These are phyloP conservation scores for Rhizophagus prolifer DNA, from an alignment of 192 early-diverging fungal species.

Conservation along the genomic window DNA sequence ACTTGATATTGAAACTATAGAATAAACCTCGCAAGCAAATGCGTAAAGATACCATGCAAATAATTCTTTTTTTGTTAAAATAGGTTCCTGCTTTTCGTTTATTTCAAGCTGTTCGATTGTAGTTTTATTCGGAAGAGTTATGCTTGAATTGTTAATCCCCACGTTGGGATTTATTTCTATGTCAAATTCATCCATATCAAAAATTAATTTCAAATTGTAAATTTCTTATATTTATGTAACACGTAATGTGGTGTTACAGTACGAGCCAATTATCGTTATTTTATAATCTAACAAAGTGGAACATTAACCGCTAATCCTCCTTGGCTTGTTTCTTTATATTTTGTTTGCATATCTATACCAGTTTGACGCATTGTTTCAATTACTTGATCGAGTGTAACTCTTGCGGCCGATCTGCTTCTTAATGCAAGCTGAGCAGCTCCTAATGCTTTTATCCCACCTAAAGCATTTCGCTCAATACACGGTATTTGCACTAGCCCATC, in stretches of 20 bases:
- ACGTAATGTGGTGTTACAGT: neutral
- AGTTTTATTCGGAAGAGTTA: neutral
- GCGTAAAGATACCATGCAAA: conserved; percentile 36
- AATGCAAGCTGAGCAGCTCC: conserved; percentile 94
- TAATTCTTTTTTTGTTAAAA: conserved; percentile 17
- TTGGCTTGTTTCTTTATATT: conserved; percentile 96
- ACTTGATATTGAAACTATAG: conserved; percentile 41
- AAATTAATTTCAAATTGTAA: too few species aligned
- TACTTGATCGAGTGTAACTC: conserved; percentile 92
- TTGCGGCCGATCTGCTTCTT: conserved; percentile 83
- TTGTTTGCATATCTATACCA: conserved; percentile 86
- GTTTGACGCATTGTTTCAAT: conserved; percentile 96
- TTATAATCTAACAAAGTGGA: conserved; percentile 57
- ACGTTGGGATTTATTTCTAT: neutral
- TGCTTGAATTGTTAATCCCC: neutral
- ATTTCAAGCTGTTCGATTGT: neutral
- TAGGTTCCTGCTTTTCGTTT: neutral
- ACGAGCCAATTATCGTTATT: too few species aligned
- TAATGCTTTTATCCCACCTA: conserved; percentile 94
- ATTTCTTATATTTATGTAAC: neutral
- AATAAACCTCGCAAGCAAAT: conserved; percentile 45
- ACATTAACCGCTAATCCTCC: conserved; percentile 94
- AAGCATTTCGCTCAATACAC: conserved; percentile 93
- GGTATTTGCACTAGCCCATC: conserved; percentile 93
- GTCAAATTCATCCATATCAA: neutral